Evolutionary conservation across 768 basidiomycete genomes (phyloP), one percentile per base, ranked within the genome.

Genomic region (Candolleomyces aberdarensis): DNA sequence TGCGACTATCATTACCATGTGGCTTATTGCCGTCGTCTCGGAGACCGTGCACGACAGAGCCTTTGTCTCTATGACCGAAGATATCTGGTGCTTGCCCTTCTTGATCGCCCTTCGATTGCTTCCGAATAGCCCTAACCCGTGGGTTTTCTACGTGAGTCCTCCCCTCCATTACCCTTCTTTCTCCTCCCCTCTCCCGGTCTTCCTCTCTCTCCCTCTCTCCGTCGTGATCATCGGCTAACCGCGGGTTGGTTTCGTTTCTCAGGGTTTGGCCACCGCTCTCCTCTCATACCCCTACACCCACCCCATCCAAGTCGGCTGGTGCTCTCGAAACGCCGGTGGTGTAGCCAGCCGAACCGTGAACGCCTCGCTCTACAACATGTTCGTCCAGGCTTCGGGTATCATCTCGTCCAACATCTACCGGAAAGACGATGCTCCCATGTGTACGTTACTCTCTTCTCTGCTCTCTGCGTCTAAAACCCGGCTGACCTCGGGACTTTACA

Each of bases 1-100:
- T 10, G 70, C 78, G 0, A 81, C 80, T 7, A 84, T 85, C 47
- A 50, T 85, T 17, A 78, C 76, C 9, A 85, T 85, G 78, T 76
- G 83, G 29, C 59, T 68, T 20, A 74, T 85, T 43, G 77, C 83
- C 0, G 65, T 83, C 31, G 59, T 82, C 11, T 85, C 85, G 4
- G 84, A 86, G 60, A 68, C 69, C 2, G 70, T 86, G 22, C 75
- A 84, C 62, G 82, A 85, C n/a, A 75, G 85, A 22, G 73, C 83
- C 3, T 70, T 82, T 29, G 77, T 85, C 15, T 74, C 85, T 0
- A 81, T 83, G 76, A 67, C 75, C 48, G 76, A 83, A 61, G 77
- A 85, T 62, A 36, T 86, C 1, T 89, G 87, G 87, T 71, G 76
- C 0, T 71, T 89, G 19, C 84, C 86, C 3, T 85, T 85, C 71